Evolutionary conservation across 2,329 filamentous ascomycete genomes (phyloP).

Genomic region (Pezicula neosporulosa): DNA sequence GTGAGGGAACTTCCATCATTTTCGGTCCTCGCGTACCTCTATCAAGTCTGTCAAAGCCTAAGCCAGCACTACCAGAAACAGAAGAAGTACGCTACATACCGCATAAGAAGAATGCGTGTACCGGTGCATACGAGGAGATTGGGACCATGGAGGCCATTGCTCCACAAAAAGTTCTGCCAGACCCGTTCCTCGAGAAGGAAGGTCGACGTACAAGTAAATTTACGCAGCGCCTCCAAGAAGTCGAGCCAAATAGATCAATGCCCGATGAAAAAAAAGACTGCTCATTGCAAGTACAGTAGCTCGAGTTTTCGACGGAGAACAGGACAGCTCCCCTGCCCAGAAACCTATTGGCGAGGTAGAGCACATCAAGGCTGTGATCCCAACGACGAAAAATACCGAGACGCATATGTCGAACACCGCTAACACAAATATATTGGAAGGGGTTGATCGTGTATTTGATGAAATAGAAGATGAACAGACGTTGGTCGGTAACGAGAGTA

Average conservation of each 20-base stretch:
- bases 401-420: background rate
- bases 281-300: background rate
- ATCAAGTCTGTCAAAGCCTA: slow-evolving; percentile 17
- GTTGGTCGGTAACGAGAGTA: slow-evolving; percentile 10
- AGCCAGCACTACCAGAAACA: slow-evolving; percentile 19
- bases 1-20: slow-evolving; percentile 5
- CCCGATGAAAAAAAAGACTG: background rate
- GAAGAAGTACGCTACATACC: slow-evolving; percentile 18
- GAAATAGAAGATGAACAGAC: slow-evolving; percentile 15
- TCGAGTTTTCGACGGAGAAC: background rate
- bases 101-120: slow-evolving; percentile 18
- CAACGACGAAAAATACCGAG: background rate
- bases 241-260: background rate
- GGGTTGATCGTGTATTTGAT: background rate
- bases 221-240: slow-evolving; percentile 13
- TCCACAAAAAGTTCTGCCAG: slow-evolving; percentile 12
- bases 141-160: slow-evolving; percentile 16
- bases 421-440: background rate
- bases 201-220: slow-evolving; percentile 14
- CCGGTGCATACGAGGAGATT: slow-evolving; percentile 20
- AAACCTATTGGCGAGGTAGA: no score
- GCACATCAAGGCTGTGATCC: background rate
- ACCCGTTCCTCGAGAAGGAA: slow-evolving; percentile 22
- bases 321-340: no score
- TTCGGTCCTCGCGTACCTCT: slow-evolving; percentile 18